Percentiles rank a stretch among this genome's conserved stretches.
Conservation (phyloP, 495 filamentous ascomycete species). For the Pyrenula massariospora region DNA sequence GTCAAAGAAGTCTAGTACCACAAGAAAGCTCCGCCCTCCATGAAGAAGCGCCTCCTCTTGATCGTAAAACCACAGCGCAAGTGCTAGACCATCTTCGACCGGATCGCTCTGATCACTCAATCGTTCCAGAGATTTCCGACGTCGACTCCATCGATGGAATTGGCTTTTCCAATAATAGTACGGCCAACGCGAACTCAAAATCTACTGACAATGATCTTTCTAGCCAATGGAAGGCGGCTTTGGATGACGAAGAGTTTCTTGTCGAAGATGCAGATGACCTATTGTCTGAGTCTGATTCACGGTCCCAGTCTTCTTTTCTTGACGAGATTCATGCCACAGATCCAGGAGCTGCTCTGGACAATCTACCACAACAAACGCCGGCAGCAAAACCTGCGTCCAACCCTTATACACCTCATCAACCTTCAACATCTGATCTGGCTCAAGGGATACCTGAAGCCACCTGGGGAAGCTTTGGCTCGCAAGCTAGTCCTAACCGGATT, state of each 20-base stretch:
- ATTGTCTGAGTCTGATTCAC: constrained; percentile 1
- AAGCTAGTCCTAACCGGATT: constrained; percentile 3
- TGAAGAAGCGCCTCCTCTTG: constrained; percentile 15
- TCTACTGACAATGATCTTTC: constrained; percentile 48
- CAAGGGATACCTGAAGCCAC: constrained; percentile 15
- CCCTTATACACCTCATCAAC: constrained; percentile 33
- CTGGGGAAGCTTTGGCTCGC: constrained; percentile 5
- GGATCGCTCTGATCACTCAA: background rate
- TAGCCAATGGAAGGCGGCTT: constrained; percentile 71
- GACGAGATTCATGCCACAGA: constrained; percentile 13
- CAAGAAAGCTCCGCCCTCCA: background rate
- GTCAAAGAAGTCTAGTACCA: constrained; percentile 22
- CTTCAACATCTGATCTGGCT: constrained; percentile 27
- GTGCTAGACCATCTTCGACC: constrained; percentile 26
- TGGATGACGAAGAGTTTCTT: constrained; percentile 67
- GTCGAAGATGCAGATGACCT: constrained; percentile 44
- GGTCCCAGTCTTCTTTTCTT: constrained; percentile 22
- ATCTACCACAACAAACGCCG: constrained; percentile 7
- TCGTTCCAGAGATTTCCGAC: background rate
- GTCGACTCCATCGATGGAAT: background rate
- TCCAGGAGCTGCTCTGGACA: background rate
- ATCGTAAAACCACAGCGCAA: constrained; percentile 50
- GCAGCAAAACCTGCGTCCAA: constrained; percentile 7
- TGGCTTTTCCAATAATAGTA: background rate
- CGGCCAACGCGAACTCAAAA: background rate